Evolutionary conservation across 345 rosid genomes (phyloP), one percentile per base, ranked within the genome.

Genomic region (Camelina hispida): DNA sequence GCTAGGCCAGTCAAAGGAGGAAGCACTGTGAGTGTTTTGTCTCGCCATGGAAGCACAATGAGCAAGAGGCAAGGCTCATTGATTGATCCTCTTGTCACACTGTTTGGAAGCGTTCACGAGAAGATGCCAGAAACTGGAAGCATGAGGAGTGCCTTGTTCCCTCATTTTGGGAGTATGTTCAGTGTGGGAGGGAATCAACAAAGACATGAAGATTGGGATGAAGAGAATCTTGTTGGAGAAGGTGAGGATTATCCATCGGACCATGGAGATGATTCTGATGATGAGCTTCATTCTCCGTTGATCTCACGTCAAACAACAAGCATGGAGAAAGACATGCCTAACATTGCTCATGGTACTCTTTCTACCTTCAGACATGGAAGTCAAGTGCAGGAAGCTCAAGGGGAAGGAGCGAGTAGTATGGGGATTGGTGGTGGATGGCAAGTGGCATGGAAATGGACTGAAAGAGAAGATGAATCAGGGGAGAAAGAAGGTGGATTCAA

Each of bases 341-440:
- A 78, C 16, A 75, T 66, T 50, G 75, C 58, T 32, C 91, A 89
- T 10, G 92, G 91, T 50, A 85, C 80, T 77, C 78, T 84, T 75
- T 61, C 85, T 54, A 79, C 83, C 67, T 74, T 84, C 75, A 83
- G 94, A 76, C 89, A 84, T 12, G 96, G 93, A 22, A 84, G 89
- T 80, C 78, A 82, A 74, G 55, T 79, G 57, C 87, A 82, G 50
- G 93, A 86, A 58, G 83, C 81, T 79, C 83, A 77, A 3, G 91
- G 89, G 61, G 90, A 84, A 42, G 80, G 77, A 18, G 76, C 66
- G 32, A 84, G 89, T 15, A 80, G 88, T 59, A 80, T 84, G 78
- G 96, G 86, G 69, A 92, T 92, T 68, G 98, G 99, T 59, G 94
- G 98, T 38, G 98, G 97, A 40, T 95, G 99, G 99, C 98, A 95